Evolutionary conservation across 2,329 filamentous ascomycete species (phyloP).

Genomic region (Calonectria hawksworthii): DNA sequence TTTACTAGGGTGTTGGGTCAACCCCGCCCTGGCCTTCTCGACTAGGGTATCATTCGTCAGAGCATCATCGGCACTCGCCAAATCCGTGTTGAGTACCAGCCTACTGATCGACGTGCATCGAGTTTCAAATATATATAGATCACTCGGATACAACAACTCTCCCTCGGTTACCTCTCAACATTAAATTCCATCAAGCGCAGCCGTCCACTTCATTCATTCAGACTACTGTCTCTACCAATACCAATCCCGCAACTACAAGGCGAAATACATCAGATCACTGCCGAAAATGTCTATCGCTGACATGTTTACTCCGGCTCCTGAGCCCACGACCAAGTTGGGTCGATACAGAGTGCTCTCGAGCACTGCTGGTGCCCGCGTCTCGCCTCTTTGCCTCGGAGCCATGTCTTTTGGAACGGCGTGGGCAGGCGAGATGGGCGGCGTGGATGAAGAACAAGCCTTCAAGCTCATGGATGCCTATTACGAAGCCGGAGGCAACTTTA

Average conservation of each 20-base stretch:
- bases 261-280: not conserved
- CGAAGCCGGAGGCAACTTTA: constrained; percentile 75
- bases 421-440: constrained; percentile 35
- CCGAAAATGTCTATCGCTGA: not conserved
- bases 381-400: not conserved
- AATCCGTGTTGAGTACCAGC: not conserved
- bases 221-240: not conserved
- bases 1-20: not conserved
- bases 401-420: not conserved
- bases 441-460: constrained; percentile 68
- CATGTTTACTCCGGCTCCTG: not conserved
- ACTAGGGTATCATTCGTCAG: not conserved
- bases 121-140: not conserved
- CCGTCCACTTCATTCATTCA: not conserved
- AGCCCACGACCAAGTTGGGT: not conserved
- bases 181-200: not conserved
- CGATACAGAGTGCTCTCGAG: not conserved
- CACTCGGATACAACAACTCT: not conserved
- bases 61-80: not conserved
- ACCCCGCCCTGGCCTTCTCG: not conserved
- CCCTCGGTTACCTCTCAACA: not conserved
- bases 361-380: not conserved
- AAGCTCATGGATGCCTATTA: constrained; percentile 70
- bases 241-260: not conserved
- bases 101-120: not conserved